phyloP scores from a whole-genome alignment of 768 basidiomycete species.

The Floccularia luteovirens region DNA sequence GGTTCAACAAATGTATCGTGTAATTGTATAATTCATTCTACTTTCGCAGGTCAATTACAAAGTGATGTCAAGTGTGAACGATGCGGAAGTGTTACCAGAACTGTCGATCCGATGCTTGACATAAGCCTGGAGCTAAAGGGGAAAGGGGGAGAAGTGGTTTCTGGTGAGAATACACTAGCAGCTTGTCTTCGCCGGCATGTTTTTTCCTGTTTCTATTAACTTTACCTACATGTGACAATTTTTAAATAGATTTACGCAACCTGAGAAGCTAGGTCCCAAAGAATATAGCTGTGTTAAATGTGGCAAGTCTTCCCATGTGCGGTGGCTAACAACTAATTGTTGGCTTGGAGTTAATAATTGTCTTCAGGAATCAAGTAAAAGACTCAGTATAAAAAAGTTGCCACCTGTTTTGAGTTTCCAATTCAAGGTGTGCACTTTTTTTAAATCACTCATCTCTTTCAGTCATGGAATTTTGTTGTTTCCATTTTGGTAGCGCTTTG shows the following conservation, averaged over 20 bases:
- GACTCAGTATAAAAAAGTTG: slow-evolving; percentile 75
- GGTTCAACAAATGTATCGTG: slow-evolving; percentile 74
- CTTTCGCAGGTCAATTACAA: slow-evolving; percentile 81
- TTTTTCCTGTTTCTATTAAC: slow-evolving; percentile 6
- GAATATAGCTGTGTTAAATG: slow-evolving; percentile 85
- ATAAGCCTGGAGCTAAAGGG: slow-evolving; percentile 76
- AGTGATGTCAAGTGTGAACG: slow-evolving; percentile 87
- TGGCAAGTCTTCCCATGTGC: slow-evolving; percentile 56
- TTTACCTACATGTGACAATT: slow-evolving; percentile 4
- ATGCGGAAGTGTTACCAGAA: slow-evolving; percentile 72
- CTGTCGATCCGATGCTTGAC: slow-evolving; percentile 86
- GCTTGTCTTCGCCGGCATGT: slow-evolving; percentile 68
- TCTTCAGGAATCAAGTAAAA: slow-evolving; percentile 69
- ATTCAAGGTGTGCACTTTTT: slow-evolving; percentile 61
- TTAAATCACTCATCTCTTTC: not conserved
- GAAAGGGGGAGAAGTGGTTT: slow-evolving; percentile 32
- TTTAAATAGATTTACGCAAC: slow-evolving; percentile 64
- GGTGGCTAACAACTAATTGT: slow-evolving; percentile 13
- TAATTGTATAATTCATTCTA: slow-evolving; percentile 87
- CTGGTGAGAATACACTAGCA: slow-evolving; percentile 59
- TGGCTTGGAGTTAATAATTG: slow-evolving; percentile 4
- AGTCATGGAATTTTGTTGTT: not conserved
- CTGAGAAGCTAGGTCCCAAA: slow-evolving; percentile 76
- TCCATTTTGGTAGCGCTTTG: slow-evolving; percentile 63
- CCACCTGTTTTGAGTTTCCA: slow-evolving; percentile 92